These are phyloP conservation scores for Penicillium sp. DNA, from an alignment of 2,329 filamentous ascomycete species.

Conservation along the genomic window DNA sequence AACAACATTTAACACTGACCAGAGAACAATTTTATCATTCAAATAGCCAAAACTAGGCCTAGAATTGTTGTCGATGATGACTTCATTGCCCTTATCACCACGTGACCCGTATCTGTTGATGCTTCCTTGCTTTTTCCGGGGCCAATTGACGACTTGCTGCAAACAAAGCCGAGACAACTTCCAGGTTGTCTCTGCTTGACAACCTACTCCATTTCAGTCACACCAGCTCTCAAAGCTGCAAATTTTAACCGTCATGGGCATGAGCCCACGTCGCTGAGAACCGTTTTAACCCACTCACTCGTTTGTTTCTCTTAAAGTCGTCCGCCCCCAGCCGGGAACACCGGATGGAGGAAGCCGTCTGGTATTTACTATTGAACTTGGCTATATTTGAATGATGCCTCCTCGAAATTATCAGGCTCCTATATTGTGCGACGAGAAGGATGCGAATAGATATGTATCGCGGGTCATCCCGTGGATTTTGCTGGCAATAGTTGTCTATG, in stretches of 20 bases:
- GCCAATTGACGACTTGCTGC: not conserved
- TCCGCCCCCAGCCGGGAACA: not conserved
- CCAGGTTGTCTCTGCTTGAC: not conserved
- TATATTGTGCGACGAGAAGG: constrained; percentile 30
- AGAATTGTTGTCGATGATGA: not conserved
- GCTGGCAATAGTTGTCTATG: constrained; percentile 62
- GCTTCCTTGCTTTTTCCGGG: constrained; percentile 8
- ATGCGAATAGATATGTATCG: constrained; percentile 56
- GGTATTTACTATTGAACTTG: not conserved
- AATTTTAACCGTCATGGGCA: not conserved
- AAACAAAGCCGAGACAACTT: not conserved
- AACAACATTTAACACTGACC: not conserved
- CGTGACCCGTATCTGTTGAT: constrained; percentile 1
- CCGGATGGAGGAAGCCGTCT: not conserved
- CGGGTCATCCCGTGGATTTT: constrained; percentile 68
- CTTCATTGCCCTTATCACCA: constrained; percentile 2
- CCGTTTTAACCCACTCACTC: not conserved
- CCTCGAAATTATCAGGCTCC: constrained; percentile 15
- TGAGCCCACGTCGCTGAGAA: not conserved
- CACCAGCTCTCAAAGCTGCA: not conserved
- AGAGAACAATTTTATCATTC: too few relatives aligned
- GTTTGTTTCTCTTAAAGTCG: not conserved
- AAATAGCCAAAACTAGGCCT: not conserved
- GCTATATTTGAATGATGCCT: constrained; percentile 3
- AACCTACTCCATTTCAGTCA: not conserved